Evolutionary conservation across 2,329 filamentous ascomycete genomes (phyloP).

Genomic region (Waltergamsia citrina): DNA sequence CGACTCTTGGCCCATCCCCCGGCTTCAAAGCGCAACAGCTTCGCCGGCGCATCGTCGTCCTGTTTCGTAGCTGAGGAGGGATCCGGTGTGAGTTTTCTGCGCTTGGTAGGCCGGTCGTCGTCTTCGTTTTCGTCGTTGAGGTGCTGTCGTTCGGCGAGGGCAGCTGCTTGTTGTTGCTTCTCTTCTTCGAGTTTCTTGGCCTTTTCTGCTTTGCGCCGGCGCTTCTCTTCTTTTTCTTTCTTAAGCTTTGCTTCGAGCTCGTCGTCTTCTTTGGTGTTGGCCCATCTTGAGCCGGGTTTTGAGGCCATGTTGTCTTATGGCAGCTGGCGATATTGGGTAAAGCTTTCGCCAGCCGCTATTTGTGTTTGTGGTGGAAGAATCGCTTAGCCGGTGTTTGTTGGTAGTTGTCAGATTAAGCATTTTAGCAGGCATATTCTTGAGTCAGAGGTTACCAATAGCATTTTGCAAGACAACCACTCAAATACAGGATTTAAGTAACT

Average conservation of each 20-base stretch:
- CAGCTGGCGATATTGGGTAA: not conserved
- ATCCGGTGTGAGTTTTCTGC: constrained; percentile 46
- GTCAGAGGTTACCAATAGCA: too few species aligned
- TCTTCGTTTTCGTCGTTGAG: constrained; percentile 16
- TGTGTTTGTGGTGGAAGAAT: too few species aligned
- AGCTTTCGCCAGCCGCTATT: too few species aligned
- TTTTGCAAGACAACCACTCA: too few species aligned
- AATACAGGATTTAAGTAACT: too few species aligned
- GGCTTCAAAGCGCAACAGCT: constrained; percentile 62
- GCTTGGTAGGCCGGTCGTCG: constrained; percentile 47
- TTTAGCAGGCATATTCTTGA: too few species aligned
- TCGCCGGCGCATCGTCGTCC: constrained; percentile 25
- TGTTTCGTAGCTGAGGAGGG: constrained; percentile 6
- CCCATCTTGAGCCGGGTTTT: constrained; percentile 73
- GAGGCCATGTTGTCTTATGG: constrained; percentile 40
- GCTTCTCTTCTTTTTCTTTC: constrained; percentile 83
- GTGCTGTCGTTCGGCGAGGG: constrained; percentile 18
- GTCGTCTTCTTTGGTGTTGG: constrained; percentile 71
- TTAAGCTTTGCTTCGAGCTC: constrained; percentile 64
- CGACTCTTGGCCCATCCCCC: constrained; percentile 61
- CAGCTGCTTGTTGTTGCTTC: constrained; percentile 16
- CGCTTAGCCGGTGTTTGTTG: too few species aligned
- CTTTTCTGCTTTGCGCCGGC: constrained; percentile 73
- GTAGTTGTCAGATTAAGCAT: too few species aligned
- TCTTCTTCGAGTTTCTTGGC: constrained; percentile 51